Evolutionary conservation across 208 protist species (phyloP), one percentile per base, ranked within the genome.

Genomic region (Trypanosoma conorhini): DNA sequence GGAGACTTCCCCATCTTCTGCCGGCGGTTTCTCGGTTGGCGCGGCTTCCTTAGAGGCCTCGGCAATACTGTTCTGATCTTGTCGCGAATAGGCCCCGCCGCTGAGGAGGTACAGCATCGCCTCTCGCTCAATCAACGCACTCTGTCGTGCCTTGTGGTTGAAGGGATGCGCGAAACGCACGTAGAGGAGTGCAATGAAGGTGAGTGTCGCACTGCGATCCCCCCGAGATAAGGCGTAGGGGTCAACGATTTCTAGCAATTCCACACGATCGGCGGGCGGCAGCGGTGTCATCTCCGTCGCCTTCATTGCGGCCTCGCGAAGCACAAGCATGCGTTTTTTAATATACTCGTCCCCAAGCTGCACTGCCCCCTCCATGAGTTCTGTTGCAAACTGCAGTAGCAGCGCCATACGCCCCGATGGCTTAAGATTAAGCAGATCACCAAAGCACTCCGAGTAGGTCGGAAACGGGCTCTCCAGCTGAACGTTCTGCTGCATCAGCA

Each of bases 381-480:
- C 89, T 52, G 87, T 94, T 30, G 88, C 91, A 69, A 96, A 96
- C 48, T 89, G 67, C 46, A 96, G 71, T 44, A 96, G 80, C 40
- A 94, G 66, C 33, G 75, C 74, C 87, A 96, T 95, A 58, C 91
- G 83, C 28, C 86, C 81, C 12, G 62, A 73, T 12, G 85, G 84
- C 8, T 69, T 68, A 52, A 88, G 62, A 61, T 71, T 82, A 17
- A 94, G 81, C 35, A 96, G 50, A 65, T 95, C 91, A 8, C 81
- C 82, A 69, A 96, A 96, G 70, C 91, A 96, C 35, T 94, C 91
- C 51, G 83, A 79, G 70, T 92, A 96, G 3, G 87, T 83, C 10
- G 91, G 91, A 67, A 91, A 96, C 9, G 91, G 91, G 5, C 83
- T 57, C 44, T 96, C 88, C 2, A 96, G 79, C 80, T 96, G 91